Conservation (phyloP, 2,329 filamentous ascomycete species). For the Orbilia quercus region DNA sequence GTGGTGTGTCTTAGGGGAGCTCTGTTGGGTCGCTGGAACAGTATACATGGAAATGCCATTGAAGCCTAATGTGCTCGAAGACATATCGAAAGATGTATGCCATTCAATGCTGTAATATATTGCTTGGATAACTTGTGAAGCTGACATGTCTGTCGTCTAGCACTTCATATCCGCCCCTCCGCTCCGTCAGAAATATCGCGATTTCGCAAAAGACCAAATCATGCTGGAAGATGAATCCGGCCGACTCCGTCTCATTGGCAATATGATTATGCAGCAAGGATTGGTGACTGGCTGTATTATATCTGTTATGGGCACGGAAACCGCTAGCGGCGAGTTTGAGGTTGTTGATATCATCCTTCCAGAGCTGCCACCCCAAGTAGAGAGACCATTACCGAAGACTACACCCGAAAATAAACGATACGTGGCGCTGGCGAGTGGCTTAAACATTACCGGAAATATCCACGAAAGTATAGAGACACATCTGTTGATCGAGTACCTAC, state of each 20-base stretch:
- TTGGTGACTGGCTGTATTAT: constrained; percentile 94
- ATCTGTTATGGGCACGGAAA: constrained; percentile 94
- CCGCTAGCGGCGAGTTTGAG: constrained; percentile 89
- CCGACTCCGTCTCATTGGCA: constrained; percentile 80
- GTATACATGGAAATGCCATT: constrained; percentile 97
- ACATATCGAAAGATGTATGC: constrained; percentile 88
- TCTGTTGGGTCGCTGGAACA: constrained; percentile 95
- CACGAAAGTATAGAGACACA: constrained; percentile 80
- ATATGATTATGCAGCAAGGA: constrained; percentile 73
- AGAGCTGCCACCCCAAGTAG: constrained; percentile 83
- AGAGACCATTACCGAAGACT: constrained; percentile 74
- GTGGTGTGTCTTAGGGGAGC: constrained; percentile 64
- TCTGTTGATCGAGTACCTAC: constrained; percentile 83
- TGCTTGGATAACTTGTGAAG: neutral
- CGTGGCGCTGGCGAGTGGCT: constrained; percentile 86
- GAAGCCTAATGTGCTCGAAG: constrained; percentile 95
- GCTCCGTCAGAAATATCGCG: constrained; percentile 77
- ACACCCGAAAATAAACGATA: constrained; percentile 62
- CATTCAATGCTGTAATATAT: neutral
- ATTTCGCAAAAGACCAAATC: constrained; percentile 72
- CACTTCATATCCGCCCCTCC: constrained; percentile 89
- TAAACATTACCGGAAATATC: constrained; percentile 81
- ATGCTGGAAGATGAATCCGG: constrained; percentile 98
- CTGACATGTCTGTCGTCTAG: constrained; percentile 64
- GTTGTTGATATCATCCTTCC: constrained; percentile 90